Conservation (phyloP, 2,329 filamentous ascomycete species). For the Alternaria alternata region DNA sequence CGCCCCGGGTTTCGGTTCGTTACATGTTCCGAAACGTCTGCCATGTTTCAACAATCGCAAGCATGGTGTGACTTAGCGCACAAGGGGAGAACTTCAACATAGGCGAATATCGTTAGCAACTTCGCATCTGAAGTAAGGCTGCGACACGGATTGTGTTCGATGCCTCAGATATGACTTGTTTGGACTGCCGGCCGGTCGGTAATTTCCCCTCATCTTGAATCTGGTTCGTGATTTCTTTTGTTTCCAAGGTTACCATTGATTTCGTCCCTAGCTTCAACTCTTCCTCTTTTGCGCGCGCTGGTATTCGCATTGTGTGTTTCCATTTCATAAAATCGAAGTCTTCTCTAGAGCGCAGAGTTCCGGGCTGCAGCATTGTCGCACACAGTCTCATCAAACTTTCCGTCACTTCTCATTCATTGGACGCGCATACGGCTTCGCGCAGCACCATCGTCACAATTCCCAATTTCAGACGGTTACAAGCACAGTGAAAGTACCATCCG, state of each 20-base stretch:
- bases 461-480: slow-evolving; percentile 19
- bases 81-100: slow-evolving; percentile 3
- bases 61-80: slow-evolving; percentile 13
- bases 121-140: slow-evolving; percentile 2
- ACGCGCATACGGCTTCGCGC: slow-evolving; percentile 4
- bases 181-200: neutral
- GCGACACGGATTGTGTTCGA: slow-evolving; percentile 9
- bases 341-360: neutral
- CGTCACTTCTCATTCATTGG: slow-evolving; percentile 14
- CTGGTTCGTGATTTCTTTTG: neutral
- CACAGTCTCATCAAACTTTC: slow-evolving; percentile 11
- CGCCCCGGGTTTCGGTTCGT: slow-evolving; percentile 6
- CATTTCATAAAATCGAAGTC: neutral
- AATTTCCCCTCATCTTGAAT: neutral
- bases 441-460: slow-evolving; percentile 10
- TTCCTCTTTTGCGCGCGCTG: neutral
- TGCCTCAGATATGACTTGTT: neutral
- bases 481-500: neutral
- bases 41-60: slow-evolving; percentile 16
- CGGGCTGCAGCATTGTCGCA: neutral
- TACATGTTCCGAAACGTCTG: slow-evolving; percentile 17
- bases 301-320: neutral
- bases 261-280: neutral
- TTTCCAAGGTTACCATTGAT: neutral
- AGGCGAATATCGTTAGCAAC: slow-evolving; percentile 6